phyloP scores from a whole-genome alignment of 2,329 filamentous ascomycete species.

The Dothideomycetes sp. region DNA sequence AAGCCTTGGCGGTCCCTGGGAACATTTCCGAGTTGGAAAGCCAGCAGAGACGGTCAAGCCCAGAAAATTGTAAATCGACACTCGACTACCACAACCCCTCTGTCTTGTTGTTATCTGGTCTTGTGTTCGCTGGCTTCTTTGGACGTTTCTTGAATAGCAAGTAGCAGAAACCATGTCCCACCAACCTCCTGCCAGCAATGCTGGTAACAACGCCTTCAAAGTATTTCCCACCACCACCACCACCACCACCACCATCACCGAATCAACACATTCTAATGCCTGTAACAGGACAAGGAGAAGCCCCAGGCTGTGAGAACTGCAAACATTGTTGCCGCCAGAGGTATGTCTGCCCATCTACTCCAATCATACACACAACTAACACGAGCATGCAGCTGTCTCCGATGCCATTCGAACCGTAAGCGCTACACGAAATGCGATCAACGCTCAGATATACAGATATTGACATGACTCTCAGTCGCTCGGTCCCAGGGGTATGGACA shows the following conservation, averaged over 20 bases:
- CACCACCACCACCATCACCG: too few relatives aligned
- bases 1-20: background rate
- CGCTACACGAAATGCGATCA: slow-evolving; percentile 6
- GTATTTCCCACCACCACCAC: too few relatives aligned
- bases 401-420: slow-evolving; percentile 85
- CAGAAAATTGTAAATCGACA: too few relatives aligned
- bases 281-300: slow-evolving; percentile 87
- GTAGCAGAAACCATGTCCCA: slow-evolving; percentile 26
- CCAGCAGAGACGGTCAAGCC: too few relatives aligned
- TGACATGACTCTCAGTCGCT: slow-evolving; percentile 50
- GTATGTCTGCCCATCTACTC: slow-evolving; percentile 39
- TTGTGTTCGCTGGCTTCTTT: background rate
- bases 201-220: slow-evolving; percentile 59
- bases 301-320: slow-evolving; percentile 90
- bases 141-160: background rate
- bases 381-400: slow-evolving; percentile 61
- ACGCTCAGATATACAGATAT: background rate
- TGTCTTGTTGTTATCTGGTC: slow-evolving; percentile 3
- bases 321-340: slow-evolving; percentile 95
- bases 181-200: slow-evolving; percentile 37
- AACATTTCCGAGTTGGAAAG: background rate
- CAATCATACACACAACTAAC: background rate
- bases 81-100: background rate
- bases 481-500: slow-evolving; percentile 95
- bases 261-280: background rate